phyloP scores from a whole-genome alignment of 2,329 filamentous ascomycete genomes.

The Colletotrichum sp. region DNA sequence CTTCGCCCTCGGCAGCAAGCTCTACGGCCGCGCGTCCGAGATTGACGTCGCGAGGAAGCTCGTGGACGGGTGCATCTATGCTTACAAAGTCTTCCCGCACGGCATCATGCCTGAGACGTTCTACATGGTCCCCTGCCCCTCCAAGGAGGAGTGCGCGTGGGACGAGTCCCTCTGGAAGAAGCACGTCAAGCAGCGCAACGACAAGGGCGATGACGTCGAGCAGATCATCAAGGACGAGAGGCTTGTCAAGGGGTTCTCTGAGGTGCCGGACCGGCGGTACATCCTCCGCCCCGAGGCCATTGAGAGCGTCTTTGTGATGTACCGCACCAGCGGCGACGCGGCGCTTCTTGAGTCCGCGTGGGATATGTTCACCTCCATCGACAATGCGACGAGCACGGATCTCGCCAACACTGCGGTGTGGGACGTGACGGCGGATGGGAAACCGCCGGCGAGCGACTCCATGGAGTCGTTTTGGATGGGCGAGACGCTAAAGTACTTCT shows the following conservation, averaged over 20 bases:
- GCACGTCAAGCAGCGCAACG: constrained; percentile 24
- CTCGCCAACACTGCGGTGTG: constrained; percentile 60
- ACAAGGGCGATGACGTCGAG: constrained; percentile 26
- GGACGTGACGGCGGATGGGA: constrained; percentile 45
- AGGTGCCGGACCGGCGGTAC: constrained; percentile 44
- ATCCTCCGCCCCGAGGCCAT: constrained; percentile 69
- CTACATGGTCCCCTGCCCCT: constrained; percentile 46
- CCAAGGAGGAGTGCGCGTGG: constrained; percentile 30
- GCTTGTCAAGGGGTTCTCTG: constrained; percentile 29
- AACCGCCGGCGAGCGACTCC: constrained; percentile 54
- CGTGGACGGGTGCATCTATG: constrained; percentile 63
- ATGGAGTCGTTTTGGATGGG: constrained; percentile 55
- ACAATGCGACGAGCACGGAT: constrained; percentile 52
- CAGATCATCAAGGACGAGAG: constrained; percentile 29
- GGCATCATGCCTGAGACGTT: constrained; percentile 67
- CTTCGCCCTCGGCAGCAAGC: constrained; percentile 69
- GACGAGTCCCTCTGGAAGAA: constrained; percentile 38
- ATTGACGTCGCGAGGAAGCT: constrained; percentile 52
- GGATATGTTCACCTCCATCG: constrained; percentile 64
- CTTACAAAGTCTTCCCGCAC: constrained; percentile 56
- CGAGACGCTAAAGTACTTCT: constrained; percentile 35
- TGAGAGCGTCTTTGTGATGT: constrained; percentile 71
- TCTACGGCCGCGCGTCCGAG: constrained; percentile 57
- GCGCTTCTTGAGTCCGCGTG: constrained; percentile 64
- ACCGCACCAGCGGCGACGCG: constrained; percentile 63